Conservation (phyloP, 176 grass and related monocot genomes). For the Sorghum bicolor region Sorghum_bicolor_NCBIv3 NC_012873.2:59834501-59835000, state of each 20-base stretch:
- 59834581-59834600: slow-evolving; percentile 55
- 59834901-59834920: slow-evolving; percentile 36
- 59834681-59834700: slow-evolving; percentile 37
- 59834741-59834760: slow-evolving; percentile 51
- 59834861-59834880: slow-evolving; percentile 36
- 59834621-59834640: slow-evolving; percentile 38
- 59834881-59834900: slow-evolving; percentile 14
- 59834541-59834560: slow-evolving; percentile 29
- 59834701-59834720: slow-evolving; percentile 50
- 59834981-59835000: not conserved
- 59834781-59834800: slow-evolving; percentile 59
- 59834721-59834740: slow-evolving; percentile 56
- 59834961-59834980: slow-evolving; percentile 9
- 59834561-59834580: slow-evolving; percentile 67
- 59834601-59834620: slow-evolving; percentile 14
- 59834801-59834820: slow-evolving; percentile 50
- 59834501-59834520: not conserved
- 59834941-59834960: slow-evolving; percentile 1
- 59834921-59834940: slow-evolving; percentile 26
- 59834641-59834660: not conserved
- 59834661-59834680: slow-evolving; percentile 6
- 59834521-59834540: slow-evolving; percentile 9
- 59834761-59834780: slow-evolving; percentile 54
- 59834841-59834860: slow-evolving; percentile 41
- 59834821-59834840: slow-evolving; percentile 67